These are phyloP conservation scores for Globisporangium cylindrosporum DNA, from an alignment of 352 stramenopile species.

Conservation along the genomic window DNA sequence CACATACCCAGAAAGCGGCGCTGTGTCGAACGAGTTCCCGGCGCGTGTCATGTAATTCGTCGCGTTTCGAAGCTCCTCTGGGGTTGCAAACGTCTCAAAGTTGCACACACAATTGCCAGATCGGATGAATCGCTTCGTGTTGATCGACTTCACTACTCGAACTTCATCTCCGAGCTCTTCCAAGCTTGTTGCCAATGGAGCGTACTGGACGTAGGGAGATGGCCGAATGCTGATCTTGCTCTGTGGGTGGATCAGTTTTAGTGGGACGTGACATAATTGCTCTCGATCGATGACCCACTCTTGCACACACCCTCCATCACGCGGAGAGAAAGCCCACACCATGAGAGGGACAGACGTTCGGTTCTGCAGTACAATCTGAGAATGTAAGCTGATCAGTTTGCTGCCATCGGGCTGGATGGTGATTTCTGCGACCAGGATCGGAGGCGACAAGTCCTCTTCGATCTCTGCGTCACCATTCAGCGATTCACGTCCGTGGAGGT, in stretches of 20 bases:
- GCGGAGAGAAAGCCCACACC: conserved; percentile 86
- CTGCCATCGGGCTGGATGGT: conserved; percentile 85
- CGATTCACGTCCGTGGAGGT: conserved; percentile 18
- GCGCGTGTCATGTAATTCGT: conserved; percentile 27
- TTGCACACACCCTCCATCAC: conserved; percentile 65
- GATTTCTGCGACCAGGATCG: conserved; percentile 83
- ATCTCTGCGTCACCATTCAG: conserved; percentile 26
- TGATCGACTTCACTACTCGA: conserved; percentile 61
- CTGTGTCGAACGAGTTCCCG: conserved; percentile 29
- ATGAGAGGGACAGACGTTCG: conserved; percentile 84
- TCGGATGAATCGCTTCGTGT: conserved; percentile 81
- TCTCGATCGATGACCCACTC: conserved; percentile 87
- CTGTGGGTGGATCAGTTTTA: conserved; percentile 82
- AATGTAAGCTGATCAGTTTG: conserved; percentile 87
- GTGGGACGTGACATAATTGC: conserved; percentile 74
- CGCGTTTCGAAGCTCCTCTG: conserved; percentile 61
- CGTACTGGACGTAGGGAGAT: conserved; percentile 83
- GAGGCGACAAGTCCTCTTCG: conserved; percentile 62
- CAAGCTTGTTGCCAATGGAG: conserved; percentile 72
- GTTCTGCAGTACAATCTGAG: conserved; percentile 84
- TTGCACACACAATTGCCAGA: conserved; percentile 76
- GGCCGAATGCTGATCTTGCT: conserved; percentile 87
- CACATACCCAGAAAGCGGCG: conserved; percentile 73
- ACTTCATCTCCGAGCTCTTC: conserved; percentile 78
- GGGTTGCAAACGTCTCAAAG: conserved; percentile 74